These are phyloP conservation scores for Nothomitra cinnamomea DNA, from an alignment of 2,329 filamentous ascomycete species.

Conservation along the genomic window DNA sequence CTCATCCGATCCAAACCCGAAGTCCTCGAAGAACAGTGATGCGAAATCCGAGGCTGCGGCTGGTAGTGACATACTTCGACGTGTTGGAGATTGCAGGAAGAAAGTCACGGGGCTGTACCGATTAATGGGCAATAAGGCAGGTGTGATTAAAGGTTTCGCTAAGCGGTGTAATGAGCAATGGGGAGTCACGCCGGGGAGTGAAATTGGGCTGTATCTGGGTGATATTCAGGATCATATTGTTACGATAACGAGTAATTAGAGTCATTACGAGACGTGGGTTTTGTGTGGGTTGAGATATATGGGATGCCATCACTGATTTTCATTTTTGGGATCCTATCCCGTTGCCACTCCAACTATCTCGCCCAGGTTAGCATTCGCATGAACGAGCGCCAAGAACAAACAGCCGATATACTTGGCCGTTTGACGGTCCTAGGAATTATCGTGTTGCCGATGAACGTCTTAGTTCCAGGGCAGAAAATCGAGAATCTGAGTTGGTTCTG, in stretches of 20 bases:
- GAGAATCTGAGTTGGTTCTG: slow-evolving; percentile 67
- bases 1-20: slow-evolving; percentile 24
- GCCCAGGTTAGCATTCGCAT: slow-evolving; percentile 98
- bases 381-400: slow-evolving; percentile 95
- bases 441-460: slow-evolving; percentile 93
- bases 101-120: slow-evolving; percentile 94
- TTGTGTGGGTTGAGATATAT: too few relatives aligned
- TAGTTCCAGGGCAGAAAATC: slow-evolving; percentile 78
- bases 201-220: slow-evolving; percentile 89
- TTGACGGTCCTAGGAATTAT: slow-evolving; percentile 93
- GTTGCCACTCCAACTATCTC: slow-evolving; percentile 93
- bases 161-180: slow-evolving; percentile 97
- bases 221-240: slow-evolving; percentile 99
- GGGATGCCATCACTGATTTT: too few relatives aligned
- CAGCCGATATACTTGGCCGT: slow-evolving; percentile 84
- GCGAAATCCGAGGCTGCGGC: slow-evolving; percentile 6
- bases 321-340: slow-evolving; percentile 68
- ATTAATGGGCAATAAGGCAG: slow-evolving; percentile 87
- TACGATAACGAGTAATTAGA: slow-evolving; percentile 93
- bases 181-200: slow-evolving; percentile 85
- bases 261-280: slow-evolving; percentile 84
- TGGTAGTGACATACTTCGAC: slow-evolving; percentile 66
- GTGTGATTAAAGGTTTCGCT: slow-evolving; percentile 97
- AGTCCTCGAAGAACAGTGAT: slow-evolving; percentile 24
- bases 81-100: slow-evolving; percentile 87